phyloP scores from a whole-genome alignment of 2,329 filamentous ascomycete genomes.

The Ascocoryne sarcoides region DNA sequence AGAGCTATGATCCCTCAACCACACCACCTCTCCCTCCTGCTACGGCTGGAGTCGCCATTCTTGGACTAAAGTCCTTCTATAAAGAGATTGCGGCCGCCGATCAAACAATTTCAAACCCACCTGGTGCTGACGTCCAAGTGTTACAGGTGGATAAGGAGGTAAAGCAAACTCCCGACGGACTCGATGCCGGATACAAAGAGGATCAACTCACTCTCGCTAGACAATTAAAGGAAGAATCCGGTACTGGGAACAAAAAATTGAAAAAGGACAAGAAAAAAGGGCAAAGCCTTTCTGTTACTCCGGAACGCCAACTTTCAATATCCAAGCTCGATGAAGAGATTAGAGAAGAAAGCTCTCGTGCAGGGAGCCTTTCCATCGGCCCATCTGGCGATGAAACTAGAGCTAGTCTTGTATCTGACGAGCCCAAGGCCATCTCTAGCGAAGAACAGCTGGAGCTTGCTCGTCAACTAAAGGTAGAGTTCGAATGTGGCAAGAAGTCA shows the following conservation, averaged over 20 bases:
- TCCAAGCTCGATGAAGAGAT: conserved; percentile 17
- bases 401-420: conserved; percentile 5
- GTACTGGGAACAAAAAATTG: conserved; percentile 27
- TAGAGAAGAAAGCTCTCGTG: conserved; percentile 12
- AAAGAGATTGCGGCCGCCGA: conserved; percentile 10
- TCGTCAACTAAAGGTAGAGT: conserved; percentile 22
- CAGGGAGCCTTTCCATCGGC: conserved; percentile 22
- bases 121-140: neutral
- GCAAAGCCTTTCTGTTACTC: conserved; percentile 18
- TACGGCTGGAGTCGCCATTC: neutral
- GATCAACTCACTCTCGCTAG: conserved; percentile 23
- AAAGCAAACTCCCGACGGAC: conserved; percentile 13
- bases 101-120: conserved; percentile 1
- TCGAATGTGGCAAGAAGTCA: conserved; percentile 18
- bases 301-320: conserved; percentile 15
- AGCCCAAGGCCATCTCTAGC: conserved; percentile 16
- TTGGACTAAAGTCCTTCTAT: conserved; percentile 2
- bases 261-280: conserved; percentile 34
- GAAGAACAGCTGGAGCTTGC: conserved; percentile 24
- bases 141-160: neutral
- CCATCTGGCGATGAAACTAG: conserved; percentile 8
- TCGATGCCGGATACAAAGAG: conserved; percentile 18
- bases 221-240: conserved; percentile 23
- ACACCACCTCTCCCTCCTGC: neutral
- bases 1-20: neutral